phyloP scores from a whole-genome alignment of 352 stramenopile species.

The Phytophthora pisi region DNA sequence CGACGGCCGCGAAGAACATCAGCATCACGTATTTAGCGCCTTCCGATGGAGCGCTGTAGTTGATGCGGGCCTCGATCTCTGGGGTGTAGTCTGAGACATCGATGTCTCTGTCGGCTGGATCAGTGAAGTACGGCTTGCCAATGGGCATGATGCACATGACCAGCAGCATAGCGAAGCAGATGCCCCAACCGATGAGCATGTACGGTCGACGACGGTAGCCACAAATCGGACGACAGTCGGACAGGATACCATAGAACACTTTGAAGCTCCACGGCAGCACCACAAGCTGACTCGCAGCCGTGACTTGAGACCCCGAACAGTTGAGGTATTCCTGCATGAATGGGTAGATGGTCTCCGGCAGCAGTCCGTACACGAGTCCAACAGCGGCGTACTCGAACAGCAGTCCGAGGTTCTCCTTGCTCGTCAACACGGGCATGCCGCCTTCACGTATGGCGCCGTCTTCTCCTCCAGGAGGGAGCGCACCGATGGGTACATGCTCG shows the following conservation, averaged over 20 bases:
- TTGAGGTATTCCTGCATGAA: conserved; percentile 58
- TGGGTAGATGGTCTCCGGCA: conserved; percentile 49
- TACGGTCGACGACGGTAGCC: conserved; percentile 33
- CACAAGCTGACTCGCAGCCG: conserved; percentile 39
- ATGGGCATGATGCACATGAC: conserved; percentile 34
- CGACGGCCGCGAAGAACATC: conserved; percentile 57
- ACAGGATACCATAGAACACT: conserved; percentile 40
- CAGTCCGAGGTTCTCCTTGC: conserved; percentile 43
- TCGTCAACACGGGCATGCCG: conserved; percentile 32
- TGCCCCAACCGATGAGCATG: conserved; percentile 48
- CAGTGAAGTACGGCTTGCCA: conserved; percentile 44
- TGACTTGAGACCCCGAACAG: conserved; percentile 25
- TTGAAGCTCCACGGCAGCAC: conserved; percentile 77
- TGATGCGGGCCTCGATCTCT: conserved; percentile 31
- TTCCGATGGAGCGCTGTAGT: conserved; percentile 20
- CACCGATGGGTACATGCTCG: conserved; percentile 12
- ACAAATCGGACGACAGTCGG: conserved; percentile 71
- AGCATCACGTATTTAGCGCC: conserved; percentile 44
- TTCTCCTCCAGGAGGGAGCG: conserved; percentile 16
- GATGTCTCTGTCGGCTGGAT: conserved; percentile 20
- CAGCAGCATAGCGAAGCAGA: conserved; percentile 35
- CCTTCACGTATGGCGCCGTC: conserved; percentile 40
- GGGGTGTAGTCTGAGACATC: conserved; percentile 21
- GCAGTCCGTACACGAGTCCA: conserved; percentile 34
- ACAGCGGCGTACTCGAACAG: conserved; percentile 50